Evolutionary conservation across 441 rosid species (phyloP), one percentile per base, ranked within the genome.

Genomic region (Pelargonium myrrhifolium): DNA sequence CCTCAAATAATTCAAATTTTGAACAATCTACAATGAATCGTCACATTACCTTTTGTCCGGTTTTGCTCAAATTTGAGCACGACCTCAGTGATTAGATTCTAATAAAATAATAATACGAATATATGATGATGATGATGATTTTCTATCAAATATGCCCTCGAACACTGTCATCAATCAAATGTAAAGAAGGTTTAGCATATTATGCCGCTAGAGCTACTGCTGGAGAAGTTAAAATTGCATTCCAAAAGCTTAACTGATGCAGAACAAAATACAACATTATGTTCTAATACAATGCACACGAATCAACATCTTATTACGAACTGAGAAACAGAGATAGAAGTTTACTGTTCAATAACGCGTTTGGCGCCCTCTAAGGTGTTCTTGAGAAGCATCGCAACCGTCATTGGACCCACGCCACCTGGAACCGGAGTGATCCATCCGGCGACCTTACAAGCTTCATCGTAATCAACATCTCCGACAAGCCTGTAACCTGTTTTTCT

Each of bases 341-440:
- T 64, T 81, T 80, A 87, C 70, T 81, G 75, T 78, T 69, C 78
- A 15, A 87, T 79, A 65, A 68, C 83, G 26, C 86, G 84, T 78
- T 86, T 93, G 31, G 96, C 97, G 47, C 93, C 88, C 60, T 89
- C 97, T 70, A 90, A 72, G 24, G 96, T 86, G 77, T 90, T 90
- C 77, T 71, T 83, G 68, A 93, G 89, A 62, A 93, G 89, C 97
- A 93, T 90, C 2, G 96, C 90, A 10, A 93, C 97, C 0, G 92
- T 93, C 97, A 90, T 93, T 20, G 98, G 98, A 49, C 96, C 96
- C 1, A 90, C 96, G 47, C 98, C 98, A 62, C 97, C 98, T 0
- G 97, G 97, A 64, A 89, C 98, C 0, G 97, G 96, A 24, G 96
- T 90, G 64, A 93, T 79, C 75, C 80, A 85, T 49, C 97, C 96